Conservation (phyloP, 768 basidiomycete species). For the Tricholoma sp. region DNA sequence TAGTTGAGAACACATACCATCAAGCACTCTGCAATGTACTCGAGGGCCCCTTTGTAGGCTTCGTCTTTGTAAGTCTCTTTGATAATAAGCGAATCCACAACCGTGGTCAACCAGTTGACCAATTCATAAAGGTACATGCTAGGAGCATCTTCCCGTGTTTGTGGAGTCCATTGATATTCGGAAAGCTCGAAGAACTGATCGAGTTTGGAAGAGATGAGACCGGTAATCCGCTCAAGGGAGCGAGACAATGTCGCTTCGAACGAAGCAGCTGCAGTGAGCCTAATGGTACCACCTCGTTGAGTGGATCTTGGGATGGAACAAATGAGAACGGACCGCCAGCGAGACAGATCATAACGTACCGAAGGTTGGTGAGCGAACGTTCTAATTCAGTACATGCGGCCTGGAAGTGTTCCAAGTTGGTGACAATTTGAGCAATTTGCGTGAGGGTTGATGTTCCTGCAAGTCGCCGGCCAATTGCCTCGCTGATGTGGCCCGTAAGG, state of each 20-base stretch:
- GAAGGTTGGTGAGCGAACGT: slow-evolving; percentile 73
- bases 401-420: slow-evolving; percentile 90
- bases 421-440: slow-evolving; percentile 89
- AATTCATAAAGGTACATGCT: slow-evolving; percentile 95
- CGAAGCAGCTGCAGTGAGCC: slow-evolving; percentile 53
- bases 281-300: slow-evolving; percentile 78
- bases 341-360: slow-evolving; percentile 37
- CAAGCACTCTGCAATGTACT: slow-evolving; percentile 80
- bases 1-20: slow-evolving; percentile 53
- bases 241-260: slow-evolving; percentile 66
- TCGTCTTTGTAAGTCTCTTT: slow-evolving; percentile 84
- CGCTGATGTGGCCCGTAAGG: slow-evolving; percentile 69
- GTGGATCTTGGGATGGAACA: slow-evolving; percentile 50
- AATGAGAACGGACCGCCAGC: neutral
- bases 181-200: slow-evolving; percentile 95
- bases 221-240: slow-evolving; percentile 72
- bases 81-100: slow-evolving; percentile 86
- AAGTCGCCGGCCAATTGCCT: slow-evolving; percentile 70
- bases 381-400: slow-evolving; percentile 81
- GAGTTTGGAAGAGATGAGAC: slow-evolving; percentile 84
- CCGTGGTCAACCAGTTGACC: slow-evolving; percentile 93
- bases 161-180: slow-evolving; percentile 91
- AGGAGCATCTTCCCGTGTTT: slow-evolving; percentile 63
- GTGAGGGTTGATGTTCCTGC: slow-evolving; percentile 72
- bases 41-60: slow-evolving; percentile 84